Evolutionary conservation across 2,329 filamentous ascomycete species (phyloP).

Genomic region (Epichloe festucae): DNA sequence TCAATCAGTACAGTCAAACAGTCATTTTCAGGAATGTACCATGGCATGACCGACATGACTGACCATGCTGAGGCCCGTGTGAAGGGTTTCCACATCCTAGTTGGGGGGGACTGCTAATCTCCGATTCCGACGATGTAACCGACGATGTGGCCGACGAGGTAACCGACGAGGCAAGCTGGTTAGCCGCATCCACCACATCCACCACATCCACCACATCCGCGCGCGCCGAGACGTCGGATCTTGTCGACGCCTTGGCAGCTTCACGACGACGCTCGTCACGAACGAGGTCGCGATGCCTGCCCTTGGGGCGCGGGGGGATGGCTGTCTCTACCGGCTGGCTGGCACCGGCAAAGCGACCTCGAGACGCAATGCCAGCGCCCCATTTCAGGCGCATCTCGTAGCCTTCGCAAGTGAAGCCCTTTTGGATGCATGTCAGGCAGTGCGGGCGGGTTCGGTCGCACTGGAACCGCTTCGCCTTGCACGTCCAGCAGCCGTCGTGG

Average conservation of each 20-base stretch:
- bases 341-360: conserved; percentile 1
- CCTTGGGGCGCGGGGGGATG: neutral
- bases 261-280: conserved; percentile 2
- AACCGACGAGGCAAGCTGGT: neutral
- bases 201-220: neutral
- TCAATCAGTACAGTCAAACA: neutral
- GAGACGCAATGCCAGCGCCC: conserved; percentile 2
- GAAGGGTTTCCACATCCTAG: neutral
- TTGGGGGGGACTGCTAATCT: neutral
- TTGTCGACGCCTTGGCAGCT: neutral
- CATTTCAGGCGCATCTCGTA: conserved; percentile 5
- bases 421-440: conserved; percentile 1
- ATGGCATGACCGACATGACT: neutral
- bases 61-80: neutral
- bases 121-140: neutral
- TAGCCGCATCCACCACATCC: neutral
- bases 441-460: conserved; percentile 2
- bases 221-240: neutral
- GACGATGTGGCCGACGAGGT: no score
- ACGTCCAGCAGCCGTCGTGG: conserved; percentile 4
- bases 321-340: conserved; percentile 1
- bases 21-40: no score
- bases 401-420: conserved; percentile 1
- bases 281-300: conserved; percentile 1
- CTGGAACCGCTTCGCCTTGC: conserved; percentile 2